These are phyloP conservation scores for Penicillium coffeae DNA, from an alignment of 495 filamentous ascomycete genomes.

Conservation along the genomic window DNA sequence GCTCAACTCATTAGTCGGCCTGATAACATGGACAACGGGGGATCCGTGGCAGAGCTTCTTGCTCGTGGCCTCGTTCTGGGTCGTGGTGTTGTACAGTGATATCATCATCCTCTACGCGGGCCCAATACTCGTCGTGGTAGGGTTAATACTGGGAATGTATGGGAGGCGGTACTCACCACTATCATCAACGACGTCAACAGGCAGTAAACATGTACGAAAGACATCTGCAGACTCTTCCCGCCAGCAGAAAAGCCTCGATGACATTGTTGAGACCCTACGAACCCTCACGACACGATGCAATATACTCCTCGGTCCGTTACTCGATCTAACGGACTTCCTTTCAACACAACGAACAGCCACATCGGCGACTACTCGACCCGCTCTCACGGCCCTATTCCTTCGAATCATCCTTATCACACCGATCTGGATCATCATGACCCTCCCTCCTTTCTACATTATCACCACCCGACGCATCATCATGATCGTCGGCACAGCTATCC, in stretches of 20 bases:
- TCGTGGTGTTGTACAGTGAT: constrained; percentile 79
- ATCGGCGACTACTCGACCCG: constrained; percentile 86
- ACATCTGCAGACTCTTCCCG: constrained; percentile 58
- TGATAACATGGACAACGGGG: constrained; percentile 87
- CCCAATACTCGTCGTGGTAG: constrained; percentile 73
- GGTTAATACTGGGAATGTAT: constrained; percentile 89
- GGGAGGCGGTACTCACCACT: constrained; percentile 82
- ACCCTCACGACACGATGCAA: constrained; percentile 87
- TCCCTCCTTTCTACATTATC: constrained; percentile 79
- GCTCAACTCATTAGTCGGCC: constrained; percentile 73
- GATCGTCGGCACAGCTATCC: constrained; percentile 69
- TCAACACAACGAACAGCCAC: constrained; percentile 89
- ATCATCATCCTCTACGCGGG: constrained; percentile 72
- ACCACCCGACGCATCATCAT: constrained; percentile 82
- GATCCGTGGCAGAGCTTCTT: constrained; percentile 98
- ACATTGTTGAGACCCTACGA: constrained; percentile 90
- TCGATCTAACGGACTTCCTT: constrained; percentile 86
- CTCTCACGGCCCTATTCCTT: constrained; percentile 82
- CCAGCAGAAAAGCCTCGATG: constrained; percentile 84
- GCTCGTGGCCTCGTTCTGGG: constrained; percentile 80
- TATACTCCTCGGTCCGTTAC: constrained; percentile 81
- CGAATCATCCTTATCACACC: constrained; percentile 85
- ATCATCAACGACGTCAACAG: constrained; percentile 75
- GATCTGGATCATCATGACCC: constrained; percentile 76
- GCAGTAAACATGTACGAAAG: constrained; percentile 50